These are phyloP conservation scores for Tolypocladium endophyticum DNA, from an alignment of 2,329 filamentous ascomycete genomes.

Conservation along the genomic window DNA sequence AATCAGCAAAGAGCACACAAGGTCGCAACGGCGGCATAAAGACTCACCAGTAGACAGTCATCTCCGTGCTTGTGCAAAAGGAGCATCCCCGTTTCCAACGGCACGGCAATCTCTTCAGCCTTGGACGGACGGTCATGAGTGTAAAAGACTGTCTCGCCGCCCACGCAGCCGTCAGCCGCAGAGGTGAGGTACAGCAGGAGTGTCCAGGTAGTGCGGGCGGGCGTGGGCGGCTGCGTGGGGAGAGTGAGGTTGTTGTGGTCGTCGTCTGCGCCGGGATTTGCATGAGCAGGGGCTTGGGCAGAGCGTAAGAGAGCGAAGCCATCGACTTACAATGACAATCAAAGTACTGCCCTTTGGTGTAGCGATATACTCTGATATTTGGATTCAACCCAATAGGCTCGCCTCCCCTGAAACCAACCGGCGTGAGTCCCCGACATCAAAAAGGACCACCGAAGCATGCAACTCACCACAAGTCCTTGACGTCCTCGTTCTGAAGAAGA, in stretches of 20 bases:
- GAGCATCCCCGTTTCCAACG: slow-evolving; percentile 73
- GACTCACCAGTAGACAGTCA: slow-evolving; percentile 66
- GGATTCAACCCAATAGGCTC: slow-evolving; percentile 75
- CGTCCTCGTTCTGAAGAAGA: slow-evolving; percentile 28
- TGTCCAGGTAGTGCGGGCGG: slow-evolving; percentile 70
- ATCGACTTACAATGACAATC: slow-evolving; percentile 69
- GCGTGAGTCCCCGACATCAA: not conserved
- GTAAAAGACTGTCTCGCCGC: slow-evolving; percentile 90
- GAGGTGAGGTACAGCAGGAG: slow-evolving; percentile 79
- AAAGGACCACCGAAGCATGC: not conserved
- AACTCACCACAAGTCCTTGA: slow-evolving; percentile 33
- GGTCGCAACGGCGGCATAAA: not conserved
- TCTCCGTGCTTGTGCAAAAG: slow-evolving; percentile 82
- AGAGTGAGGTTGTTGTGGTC: slow-evolving; percentile 68
- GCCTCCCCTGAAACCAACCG: slow-evolving; percentile 55
- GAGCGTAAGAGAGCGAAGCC: not conserved
- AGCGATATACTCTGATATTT: slow-evolving; percentile 84
- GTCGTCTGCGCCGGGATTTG: slow-evolving; percentile 53
- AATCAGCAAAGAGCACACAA: slow-evolving; percentile 11
- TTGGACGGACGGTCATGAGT: slow-evolving; percentile 50
- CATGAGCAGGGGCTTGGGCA: not conserved
- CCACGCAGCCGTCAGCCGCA: slow-evolving; percentile 60
- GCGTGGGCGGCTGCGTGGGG: slow-evolving; percentile 17
- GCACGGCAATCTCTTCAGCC: slow-evolving; percentile 59
- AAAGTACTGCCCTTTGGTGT: slow-evolving; percentile 79